Evolutionary conservation across 352 stramenopile species (phyloP).

Genomic region (Pythium oligandrum): DNA sequence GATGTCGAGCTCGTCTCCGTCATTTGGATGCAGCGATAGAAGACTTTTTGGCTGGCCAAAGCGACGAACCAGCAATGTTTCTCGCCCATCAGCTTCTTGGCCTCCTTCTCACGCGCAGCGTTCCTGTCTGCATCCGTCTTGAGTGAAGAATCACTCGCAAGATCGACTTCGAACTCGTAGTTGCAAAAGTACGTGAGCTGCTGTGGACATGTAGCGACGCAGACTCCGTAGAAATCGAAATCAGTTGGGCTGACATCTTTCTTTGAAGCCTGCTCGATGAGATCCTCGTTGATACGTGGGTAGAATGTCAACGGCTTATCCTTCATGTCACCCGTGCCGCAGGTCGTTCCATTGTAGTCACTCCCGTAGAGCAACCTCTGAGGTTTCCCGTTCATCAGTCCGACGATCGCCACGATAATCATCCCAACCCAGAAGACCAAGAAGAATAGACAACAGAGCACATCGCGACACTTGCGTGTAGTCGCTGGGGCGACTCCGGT

Average conservation of each 20-base stretch:
- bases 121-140: conserved; percentile 36
- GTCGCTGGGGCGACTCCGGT: conserved; percentile 45
- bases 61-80: conserved; percentile 64
- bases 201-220: conserved; percentile 46
- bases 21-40: conserved; percentile 80
- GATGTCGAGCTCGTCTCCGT: conserved; percentile 53
- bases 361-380: conserved; percentile 64
- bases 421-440: conserved; percentile 74
- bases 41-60: conserved; percentile 54
- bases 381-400: conserved; percentile 57
- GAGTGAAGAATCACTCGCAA: conserved; percentile 34
- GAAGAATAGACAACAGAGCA: conserved; percentile 64
- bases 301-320: conserved; percentile 55
- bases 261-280: conserved; percentile 50
- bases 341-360: conserved; percentile 76
- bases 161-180: conserved; percentile 57
- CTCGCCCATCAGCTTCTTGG: conserved; percentile 29
- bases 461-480: conserved; percentile 62
- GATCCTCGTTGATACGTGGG: conserved; percentile 69
- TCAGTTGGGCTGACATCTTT: conserved; percentile 40
- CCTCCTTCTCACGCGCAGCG: conserved; percentile 35
- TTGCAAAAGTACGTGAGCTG: conserved; percentile 62
- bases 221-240: conserved; percentile 71
- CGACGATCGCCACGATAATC: conserved; percentile 46
- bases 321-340: conserved; percentile 35